Evolutionary conservation across 192 early-diverging fungal genomes (phyloP).

Genomic region (Entomortierella beljakovae): DNA sequence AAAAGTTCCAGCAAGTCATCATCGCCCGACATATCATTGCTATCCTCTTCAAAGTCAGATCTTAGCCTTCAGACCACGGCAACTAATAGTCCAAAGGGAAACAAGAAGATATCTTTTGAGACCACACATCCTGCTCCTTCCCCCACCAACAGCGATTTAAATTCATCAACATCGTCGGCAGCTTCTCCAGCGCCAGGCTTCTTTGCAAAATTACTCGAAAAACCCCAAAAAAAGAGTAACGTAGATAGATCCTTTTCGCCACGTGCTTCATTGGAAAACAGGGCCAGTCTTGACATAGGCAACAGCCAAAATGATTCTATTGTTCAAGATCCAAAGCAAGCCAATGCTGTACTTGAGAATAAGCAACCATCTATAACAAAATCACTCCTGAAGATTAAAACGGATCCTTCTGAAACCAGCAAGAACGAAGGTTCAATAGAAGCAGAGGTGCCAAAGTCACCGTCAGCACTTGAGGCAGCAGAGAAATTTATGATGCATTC

Average conservation of each 20-base stretch:
- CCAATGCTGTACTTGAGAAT: too few relatives aligned
- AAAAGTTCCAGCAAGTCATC: conserved; percentile 6
- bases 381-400: background rate
- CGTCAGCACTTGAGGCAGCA: conserved; percentile 23
- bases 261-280: background rate
- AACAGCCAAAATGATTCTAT: background rate
- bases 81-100: background rate
- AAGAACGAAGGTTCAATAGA: background rate
- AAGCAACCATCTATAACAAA: too few relatives aligned
- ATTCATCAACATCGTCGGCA: background rate
- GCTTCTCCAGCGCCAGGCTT: conserved; percentile 11
- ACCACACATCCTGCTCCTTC: conserved; percentile 1
- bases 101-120: conserved; percentile 35
- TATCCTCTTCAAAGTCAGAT: background rate
- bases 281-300: background rate
- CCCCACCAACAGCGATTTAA: background rate
- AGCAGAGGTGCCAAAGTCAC: conserved; percentile 11
- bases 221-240: conserved; percentile 3
- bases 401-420: background rate
- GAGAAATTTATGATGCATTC: conserved; percentile 29
- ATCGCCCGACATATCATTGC: conserved; percentile 9
- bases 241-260: background rate
- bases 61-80: background rate
- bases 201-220: conserved; percentile 33
- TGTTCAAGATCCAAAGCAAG: background rate